These are phyloP conservation scores for Venturia oleaginea DNA, from an alignment of 2,329 filamentous ascomycete species.

Conservation along the genomic window DNA sequence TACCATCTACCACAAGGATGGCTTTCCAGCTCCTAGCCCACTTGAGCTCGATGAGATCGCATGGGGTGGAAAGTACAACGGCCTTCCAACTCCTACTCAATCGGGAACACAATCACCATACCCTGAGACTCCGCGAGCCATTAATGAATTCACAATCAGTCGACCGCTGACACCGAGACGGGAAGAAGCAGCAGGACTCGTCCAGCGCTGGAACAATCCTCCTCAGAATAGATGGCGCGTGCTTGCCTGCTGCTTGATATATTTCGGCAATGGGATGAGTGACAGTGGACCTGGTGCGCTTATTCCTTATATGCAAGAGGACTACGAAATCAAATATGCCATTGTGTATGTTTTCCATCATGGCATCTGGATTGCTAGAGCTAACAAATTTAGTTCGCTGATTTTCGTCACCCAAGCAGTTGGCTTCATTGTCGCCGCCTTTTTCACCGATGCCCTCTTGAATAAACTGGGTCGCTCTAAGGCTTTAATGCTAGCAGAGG, in stretches of 20 bases:
- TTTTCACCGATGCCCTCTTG: constrained; percentile 56
- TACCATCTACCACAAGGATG: constrained; percentile 26
- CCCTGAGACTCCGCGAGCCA: constrained; percentile 24
- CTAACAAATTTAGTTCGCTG: constrained; percentile 34
- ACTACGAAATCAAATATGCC: constrained; percentile 68
- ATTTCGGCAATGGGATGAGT: constrained; percentile 61
- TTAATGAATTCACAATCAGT: constrained; percentile 45
- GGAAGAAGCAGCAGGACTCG: constrained; percentile 35
- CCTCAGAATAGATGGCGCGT: constrained; percentile 63
- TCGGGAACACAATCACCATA: constrained; percentile 11
- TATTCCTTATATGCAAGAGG: constrained; percentile 70
- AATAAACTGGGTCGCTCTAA: constrained; percentile 55
- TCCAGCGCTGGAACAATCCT: constrained; percentile 49
- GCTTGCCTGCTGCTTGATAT: constrained; percentile 53
- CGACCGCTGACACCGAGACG: constrained; percentile 38
- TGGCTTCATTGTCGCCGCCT: constrained; percentile 66
- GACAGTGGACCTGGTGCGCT: constrained; percentile 69
- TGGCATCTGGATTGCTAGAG: not conserved
- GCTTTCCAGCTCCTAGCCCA: constrained; percentile 20
- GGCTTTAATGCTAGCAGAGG: constrained; percentile 50
- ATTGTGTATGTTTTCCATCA: constrained; percentile 44
- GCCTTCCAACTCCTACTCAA: constrained; percentile 17
- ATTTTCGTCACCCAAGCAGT: constrained; percentile 72
- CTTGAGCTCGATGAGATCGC: constrained; percentile 28
- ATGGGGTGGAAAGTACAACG: constrained; percentile 20